phyloP scores from a whole-genome alignment of 108 stramenopile genomes.

The Conticribra weissflogii region DNA sequence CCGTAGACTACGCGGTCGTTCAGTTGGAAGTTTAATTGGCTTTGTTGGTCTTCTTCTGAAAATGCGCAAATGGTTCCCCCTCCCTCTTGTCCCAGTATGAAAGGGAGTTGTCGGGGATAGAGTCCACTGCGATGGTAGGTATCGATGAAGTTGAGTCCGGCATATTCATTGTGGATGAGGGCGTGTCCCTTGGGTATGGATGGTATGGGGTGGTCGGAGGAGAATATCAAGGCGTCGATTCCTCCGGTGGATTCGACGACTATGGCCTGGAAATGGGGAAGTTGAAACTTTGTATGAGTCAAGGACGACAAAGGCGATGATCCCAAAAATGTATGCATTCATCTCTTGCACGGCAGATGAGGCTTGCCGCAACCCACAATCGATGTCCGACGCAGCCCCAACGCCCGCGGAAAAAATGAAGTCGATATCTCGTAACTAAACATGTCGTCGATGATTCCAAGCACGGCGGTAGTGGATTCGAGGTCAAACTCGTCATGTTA shows the following conservation, averaged over 20 bases:
- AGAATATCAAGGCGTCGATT: constrained; percentile 18
- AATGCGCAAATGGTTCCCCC: constrained; percentile 73
- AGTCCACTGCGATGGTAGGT: constrained; percentile 84
- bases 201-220: constrained; percentile 59
- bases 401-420: too few species aligned
- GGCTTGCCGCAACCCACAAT: too few species aligned
- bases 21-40: constrained; percentile 53
- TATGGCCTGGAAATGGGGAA: constrained; percentile 14
- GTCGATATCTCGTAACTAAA: too few species aligned
- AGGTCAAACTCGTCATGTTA: too few species aligned
- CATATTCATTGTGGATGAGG: constrained; percentile 74
- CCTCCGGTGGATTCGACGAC: constrained; percentile 26
- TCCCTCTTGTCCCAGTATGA: constrained; percentile 84
- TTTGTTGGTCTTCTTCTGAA: constrained; percentile 53
- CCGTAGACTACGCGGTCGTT: constrained; percentile 80
- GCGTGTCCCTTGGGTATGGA: constrained; percentile 52
- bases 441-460: too few species aligned
- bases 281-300: too few species aligned
- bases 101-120: constrained; percentile 74
- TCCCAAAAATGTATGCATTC: too few species aligned
- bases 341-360: too few species aligned
- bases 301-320: too few species aligned
- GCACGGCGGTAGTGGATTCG: too few species aligned
- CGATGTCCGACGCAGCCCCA: too few species aligned
- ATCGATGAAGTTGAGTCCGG: constrained; percentile 88